Conservation (phyloP, 163 green algal genomes). For the Dunaliella salina region DNA sequence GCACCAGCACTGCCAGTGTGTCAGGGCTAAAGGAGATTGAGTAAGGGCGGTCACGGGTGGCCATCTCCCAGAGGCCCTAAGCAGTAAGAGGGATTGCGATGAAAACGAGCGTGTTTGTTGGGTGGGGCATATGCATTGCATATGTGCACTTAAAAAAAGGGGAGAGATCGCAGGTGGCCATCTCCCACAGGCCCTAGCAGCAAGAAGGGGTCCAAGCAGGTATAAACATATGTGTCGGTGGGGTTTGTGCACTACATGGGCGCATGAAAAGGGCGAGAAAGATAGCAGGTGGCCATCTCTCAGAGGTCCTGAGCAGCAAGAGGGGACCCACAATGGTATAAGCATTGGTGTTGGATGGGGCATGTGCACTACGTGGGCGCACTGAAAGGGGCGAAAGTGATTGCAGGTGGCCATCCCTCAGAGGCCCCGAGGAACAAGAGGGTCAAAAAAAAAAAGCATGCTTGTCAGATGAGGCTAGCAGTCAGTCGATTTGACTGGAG, state of each 20-base stretch:
- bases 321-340: no score
- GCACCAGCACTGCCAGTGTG: background rate
- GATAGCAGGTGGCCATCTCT: background rate
- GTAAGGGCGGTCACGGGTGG: background rate
- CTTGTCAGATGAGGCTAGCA: no score
- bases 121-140: no score
- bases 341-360: no score
- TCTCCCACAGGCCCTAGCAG: background rate
- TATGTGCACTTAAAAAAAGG: background rate
- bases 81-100: no score
- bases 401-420: background rate
- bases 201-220: background rate
- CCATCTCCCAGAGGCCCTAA: background rate
- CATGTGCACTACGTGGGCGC: no score
- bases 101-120: no score
- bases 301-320: background rate
- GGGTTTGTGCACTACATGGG: no score
- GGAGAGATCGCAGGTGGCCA: background rate
- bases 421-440: background rate
- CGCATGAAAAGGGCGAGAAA: no score
- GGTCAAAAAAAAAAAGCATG: no score
- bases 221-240: no score
- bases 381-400: background rate
- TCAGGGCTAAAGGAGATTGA: background rate
- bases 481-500: no score